Evolutionary conservation across 2,329 filamentous ascomycete species (phyloP), one percentile per base, ranked within the genome.

Genomic region (Colletotrichum orchidophilum): DNA sequence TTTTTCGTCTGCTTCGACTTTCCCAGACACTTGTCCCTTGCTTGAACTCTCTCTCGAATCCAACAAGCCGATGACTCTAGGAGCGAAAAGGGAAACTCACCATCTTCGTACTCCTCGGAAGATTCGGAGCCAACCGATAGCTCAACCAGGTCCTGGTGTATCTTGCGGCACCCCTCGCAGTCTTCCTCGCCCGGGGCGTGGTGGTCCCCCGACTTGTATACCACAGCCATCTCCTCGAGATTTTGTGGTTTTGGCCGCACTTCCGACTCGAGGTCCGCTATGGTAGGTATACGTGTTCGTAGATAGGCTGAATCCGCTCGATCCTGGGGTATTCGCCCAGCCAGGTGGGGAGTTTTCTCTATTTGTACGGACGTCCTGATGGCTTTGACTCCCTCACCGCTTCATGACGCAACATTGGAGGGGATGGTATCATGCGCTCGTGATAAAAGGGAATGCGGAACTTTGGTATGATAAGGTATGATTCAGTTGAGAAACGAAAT

Each of bases 381-480:
- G 33, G 49, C 61, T 65, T 70, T 52, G 70, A 65, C 39, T 61
- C n/a, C 50, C 60, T 70, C 70, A 70, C 68, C 69, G 63, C 63
- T 72, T 66, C 61, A 73, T 74, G 73, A 73, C 73, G 73, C 66
- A 65, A 74, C 59, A 64, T 71, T 50, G 21, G 52, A 68, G 27
- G 35, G 46, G 46, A 74, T 73, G 66, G 73, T 72, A 74, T 74
- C 73, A 74, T 70, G 27, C 15, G 70, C 55, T 24, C 26, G 46
- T 35, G 53, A 27, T 55, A 54, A 57, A 46, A 59, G 26, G 39
- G 27, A 35, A 42, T 52, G 39, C 21, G 18, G 24, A 21, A 5
- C 24, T 31, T 3, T 54, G 60, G 60, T 52, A 63, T 71, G 68
- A 39, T 46, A n/a, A 46, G 39, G 59, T 63, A 52, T 71, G 68